Percentiles rank a stretch among this genome's conserved stretches.
Evolutionary conservation across 176 grass and related monocot species (phyloP).

Genomic region (Saccharum spontaneum): DNA sequence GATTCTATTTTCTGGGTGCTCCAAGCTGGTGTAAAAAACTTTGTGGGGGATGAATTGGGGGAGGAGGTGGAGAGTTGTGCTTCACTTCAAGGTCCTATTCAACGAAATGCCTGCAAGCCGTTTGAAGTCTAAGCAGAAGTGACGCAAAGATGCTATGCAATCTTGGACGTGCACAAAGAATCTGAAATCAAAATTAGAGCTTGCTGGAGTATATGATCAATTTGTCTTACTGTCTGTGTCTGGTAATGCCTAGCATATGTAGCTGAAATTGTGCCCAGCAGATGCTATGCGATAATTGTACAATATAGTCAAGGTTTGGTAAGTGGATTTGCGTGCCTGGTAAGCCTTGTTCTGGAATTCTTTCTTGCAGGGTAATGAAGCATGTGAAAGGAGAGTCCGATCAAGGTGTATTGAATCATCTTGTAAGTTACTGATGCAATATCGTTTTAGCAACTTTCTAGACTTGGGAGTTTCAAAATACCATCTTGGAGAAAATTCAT

Average conservation of each 20-base stretch:
- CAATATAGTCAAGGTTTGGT: slow-evolving; percentile 8
- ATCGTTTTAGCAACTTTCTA: slow-evolving; percentile 6
- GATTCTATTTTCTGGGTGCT: not conserved
- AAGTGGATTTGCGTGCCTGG: not conserved
- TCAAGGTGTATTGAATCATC: slow-evolving; percentile 57
- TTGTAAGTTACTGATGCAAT: slow-evolving; percentile 47
- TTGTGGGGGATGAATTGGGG: not conserved
- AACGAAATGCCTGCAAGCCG: slow-evolving; percentile 16
- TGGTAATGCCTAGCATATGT: not conserved
- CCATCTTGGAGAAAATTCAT: not conserved
- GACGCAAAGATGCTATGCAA: not conserved
- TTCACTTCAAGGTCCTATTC: slow-evolving; percentile 20
- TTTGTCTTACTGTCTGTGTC: not conserved
- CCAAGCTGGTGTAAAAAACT: slow-evolving; percentile 10
- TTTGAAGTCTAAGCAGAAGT: not conserved
- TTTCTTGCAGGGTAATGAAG: slow-evolving; percentile 49
- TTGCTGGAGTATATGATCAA: not conserved
- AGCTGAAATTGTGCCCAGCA: not conserved
- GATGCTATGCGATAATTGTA: not conserved
- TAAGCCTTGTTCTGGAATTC: slow-evolving; percentile 16
- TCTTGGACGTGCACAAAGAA: not conserved
- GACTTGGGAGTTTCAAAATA: not conserved
- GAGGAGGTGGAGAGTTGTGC: not conserved
- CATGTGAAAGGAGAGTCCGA: slow-evolving; percentile 35
- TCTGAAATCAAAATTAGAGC: not conserved